Base-by-base conservation (phyloP, 768 basidiomycete species). In the Boletus rubescentipes region DNA sequence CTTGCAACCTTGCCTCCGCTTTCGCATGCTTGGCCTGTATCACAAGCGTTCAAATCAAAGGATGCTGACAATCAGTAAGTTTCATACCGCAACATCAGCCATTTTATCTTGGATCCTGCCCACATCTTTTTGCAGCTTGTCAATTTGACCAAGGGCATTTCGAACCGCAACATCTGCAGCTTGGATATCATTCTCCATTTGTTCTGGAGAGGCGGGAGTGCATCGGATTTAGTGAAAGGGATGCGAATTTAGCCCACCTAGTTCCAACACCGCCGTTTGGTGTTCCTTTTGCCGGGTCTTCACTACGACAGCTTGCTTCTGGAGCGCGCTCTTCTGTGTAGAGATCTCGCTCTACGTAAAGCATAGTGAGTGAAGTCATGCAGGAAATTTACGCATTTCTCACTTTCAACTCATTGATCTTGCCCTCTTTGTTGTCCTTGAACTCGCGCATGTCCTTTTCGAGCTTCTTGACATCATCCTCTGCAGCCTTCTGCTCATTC, bases 381-480 rank as follows among this genome's bases (percentile, higher is more conserved):
- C 35, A 35, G 43, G 16, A 35, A 51, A 26, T 43, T 9, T 6
- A 31, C 38, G 23, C 43, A 18, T 42, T 16, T 29, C 75, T 42
- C 53, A 90, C 95, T 78, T 95, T 97, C 59, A 98, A 82, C 67
- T 98, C 90, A 16, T 87, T 89, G 50, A 92, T 89, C 73, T 98
- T 98, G 43, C 93, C 93, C 46, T 98, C 97, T 69, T 97, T 97
- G 75, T 99, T 95, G 72, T 95, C 89, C 77, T 97, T 95, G 78
- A 99, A 98, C 75, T 98, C 97, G 50, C 83, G 84, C 93, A 99
- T 98, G 68, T 99, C 97, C 63, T 87, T 87, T 73, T 98, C 93
- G 21, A 98, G 84, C 64, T 87, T 91, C 73, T 85, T 86, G 68
- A 84, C 82, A 54, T 98, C 94, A 0, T 78, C 84, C 45, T 86